Base-by-base conservation (phyloP, 2,329 filamentous ascomycete genomes). In the Cercospora sojina region DNA sequence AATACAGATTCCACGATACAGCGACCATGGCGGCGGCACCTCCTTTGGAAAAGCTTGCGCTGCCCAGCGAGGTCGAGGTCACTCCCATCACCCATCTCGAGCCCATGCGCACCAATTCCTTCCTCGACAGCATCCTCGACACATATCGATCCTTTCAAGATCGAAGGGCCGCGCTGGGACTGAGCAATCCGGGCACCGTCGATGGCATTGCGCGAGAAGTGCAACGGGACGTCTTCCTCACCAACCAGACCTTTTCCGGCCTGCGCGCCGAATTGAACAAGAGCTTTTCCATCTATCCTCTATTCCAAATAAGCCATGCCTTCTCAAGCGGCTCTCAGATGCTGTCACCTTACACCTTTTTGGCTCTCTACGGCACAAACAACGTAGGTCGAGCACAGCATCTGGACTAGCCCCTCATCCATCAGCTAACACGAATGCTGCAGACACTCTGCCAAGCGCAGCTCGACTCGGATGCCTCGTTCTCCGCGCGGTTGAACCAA, bases 271-370 rank as follows among this genome's bases (percentile, higher is more conserved):
- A 99, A 81, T 85, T 98, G 79, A 97, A 93, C 79, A 98, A 97
- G 86, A 89, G 92, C 78, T 96, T 98, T 83, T 95, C 93, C 86
- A 88, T 96, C 79, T 88, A 89, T 65, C 95, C 95, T 66, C 84
- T 98, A 73, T 99, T 99, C 86, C 94, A 98, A 82, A 91, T 97
- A 74, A 97, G 94, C 72, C 95, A 99, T 83, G 92, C 95, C 74
- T 95, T 99, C 80, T 90, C 94, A 64, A 92, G 97, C 87, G 94
- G 95, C 74, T 87, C 87, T 51, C 92, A 97, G 81, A 89, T 91
- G 73, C 85, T 96, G 79, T 93, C 93, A 79, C 95, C 95, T 41
- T 99, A 99, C 82, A 92, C 92, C 64, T 97, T 98, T 82, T 92
- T 93, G 73, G 92, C 91, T 71, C 88, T 99, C 77, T 97, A 95